Base-by-base conservation (phyloP, 1,139 yeast genomes). In the Candida frijolesensis region DNA sequence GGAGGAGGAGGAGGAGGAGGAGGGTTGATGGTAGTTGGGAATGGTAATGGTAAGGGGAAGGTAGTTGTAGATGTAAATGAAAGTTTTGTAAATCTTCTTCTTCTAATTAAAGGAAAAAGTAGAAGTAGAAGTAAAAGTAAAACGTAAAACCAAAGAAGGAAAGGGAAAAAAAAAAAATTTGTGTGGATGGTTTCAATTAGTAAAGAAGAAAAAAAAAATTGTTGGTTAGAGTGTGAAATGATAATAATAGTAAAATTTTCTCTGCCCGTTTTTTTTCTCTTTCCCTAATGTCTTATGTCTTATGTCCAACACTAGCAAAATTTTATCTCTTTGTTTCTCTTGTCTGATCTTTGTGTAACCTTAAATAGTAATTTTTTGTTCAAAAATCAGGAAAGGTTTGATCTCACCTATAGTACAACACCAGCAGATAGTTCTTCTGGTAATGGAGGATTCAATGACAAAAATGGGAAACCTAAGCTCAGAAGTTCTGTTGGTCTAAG, bases 171-270 rank as follows among this genome's bases (percentile, higher is more conserved):
- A 34, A 34, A 34, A 37, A 37, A 18, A 18, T 37, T 18, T 37
- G 27, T 37, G 29, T 37, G 41, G 25, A 10, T 19, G 41, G 38
- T 14, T 14, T 32, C 16, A 34, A 34, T 35, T 35, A 16, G 25
- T 18, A 16, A 35, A 12, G 12, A 35, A 18, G 41, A 15, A 37
- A 37, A 37, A 37, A n/a, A 37, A 37, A 18, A 10, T 37, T 37
- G 41, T 37, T 37, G 41, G 41, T 37, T 19, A 37, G 39, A 35
- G 15, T 35, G 39, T 35, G 39, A 14, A 35, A 35, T 7, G 22
- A n/a, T 14, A 32, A 32, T 14, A 32, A 32, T n/a, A 32, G 15
- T 32, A 32, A 32, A 32, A 32, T n/a, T 35, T 35, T 35, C 38
- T 34, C 14, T 12, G 14, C 16, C 38, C 14, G 16, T 34, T 15